Percentiles rank a stretch among this genome's conserved stretches.
These are phyloP conservation scores for Lactarius trivialis DNA, from an alignment of 768 basidiomycete species.

Conservation along the genomic window DNA sequence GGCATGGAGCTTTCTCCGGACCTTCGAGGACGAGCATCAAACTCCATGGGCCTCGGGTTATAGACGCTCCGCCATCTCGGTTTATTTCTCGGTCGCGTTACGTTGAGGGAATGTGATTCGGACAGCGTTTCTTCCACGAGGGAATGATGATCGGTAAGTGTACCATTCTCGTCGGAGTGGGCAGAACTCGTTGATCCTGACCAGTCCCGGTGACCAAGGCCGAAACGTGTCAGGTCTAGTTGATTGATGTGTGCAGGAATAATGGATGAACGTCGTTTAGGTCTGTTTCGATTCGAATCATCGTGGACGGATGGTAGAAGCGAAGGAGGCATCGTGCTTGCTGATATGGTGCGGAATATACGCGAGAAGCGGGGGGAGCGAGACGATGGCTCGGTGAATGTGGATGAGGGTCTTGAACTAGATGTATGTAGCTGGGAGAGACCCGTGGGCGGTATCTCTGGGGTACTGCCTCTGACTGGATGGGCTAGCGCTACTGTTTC, in stretches of 20 bases:
- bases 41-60: background rate
- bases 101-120: background rate
- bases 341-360: background rate
- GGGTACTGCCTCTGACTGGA: background rate
- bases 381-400: background rate
- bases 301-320: background rate
- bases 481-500: constrained; percentile 8
- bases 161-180: background rate
- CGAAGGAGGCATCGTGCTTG: background rate
- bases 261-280: background rate
- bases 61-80: constrained; percentile 8
- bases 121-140: constrained; percentile 12
- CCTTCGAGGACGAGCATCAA: background rate
- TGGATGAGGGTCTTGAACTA: background rate
- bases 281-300: background rate
- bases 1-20: background rate
- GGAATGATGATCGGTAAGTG: background rate
- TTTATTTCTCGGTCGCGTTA: constrained; percentile 3
- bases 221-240: background rate
- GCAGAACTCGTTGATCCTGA: background rate
- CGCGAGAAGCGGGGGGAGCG: constrained; percentile 3
- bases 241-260: background rate
- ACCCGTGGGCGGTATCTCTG: background rate
- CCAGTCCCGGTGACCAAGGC: background rate
- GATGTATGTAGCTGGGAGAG: background rate